These are phyloP conservation scores for Achaetomiella virescens DNA, from an alignment of 495 filamentous ascomycete species.

Conservation along the genomic window DNA sequence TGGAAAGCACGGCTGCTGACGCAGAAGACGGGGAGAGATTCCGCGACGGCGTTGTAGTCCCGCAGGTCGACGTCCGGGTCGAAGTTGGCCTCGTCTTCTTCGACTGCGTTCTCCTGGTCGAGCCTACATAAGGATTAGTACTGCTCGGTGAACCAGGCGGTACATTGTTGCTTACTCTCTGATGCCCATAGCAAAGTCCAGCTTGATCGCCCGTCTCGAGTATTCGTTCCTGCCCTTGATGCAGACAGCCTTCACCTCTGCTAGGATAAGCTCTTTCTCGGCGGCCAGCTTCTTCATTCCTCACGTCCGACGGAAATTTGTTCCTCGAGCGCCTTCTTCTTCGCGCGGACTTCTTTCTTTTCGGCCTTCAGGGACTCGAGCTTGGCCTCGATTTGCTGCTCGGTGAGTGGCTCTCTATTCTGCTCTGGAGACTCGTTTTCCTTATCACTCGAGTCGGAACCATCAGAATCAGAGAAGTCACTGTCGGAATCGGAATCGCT, in stretches of 20 bases:
- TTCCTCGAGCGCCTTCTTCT: conserved; percentile 6
- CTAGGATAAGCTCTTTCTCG: conserved; percentile 15
- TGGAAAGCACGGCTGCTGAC: conserved; percentile 57
- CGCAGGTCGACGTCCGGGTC: conserved; percentile 45
- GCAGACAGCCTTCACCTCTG: conserved; percentile 41
- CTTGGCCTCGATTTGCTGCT: conserved; percentile 21
- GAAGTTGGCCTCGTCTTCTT: conserved; percentile 28
- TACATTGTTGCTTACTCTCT: conserved; percentile 33
- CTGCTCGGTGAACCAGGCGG: background rate
- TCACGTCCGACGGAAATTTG: conserved; percentile 9
- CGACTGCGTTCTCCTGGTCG: conserved; percentile 28
- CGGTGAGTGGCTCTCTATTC: conserved; percentile 12
- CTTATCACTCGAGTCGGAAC: conserved; percentile 25
- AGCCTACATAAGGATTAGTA: conserved; percentile 18
- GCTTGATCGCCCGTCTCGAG: conserved; percentile 50
- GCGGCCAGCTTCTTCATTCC: conserved; percentile 22
- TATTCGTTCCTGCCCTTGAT: conserved; percentile 55
- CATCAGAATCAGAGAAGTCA: conserved; percentile 12
- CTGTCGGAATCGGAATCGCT: conserved; percentile 17
- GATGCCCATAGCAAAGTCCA: conserved; percentile 56
- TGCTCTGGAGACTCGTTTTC: conserved; percentile 18
- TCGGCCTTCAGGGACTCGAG: conserved; percentile 22
- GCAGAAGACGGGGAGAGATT: conserved; percentile 56
- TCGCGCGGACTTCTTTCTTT: conserved; percentile 23
- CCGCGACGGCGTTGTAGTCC: conserved; percentile 56